Base-by-base conservation (phyloP, 108 stramenopile genomes). In the Parietichytrium sp. region DNA sequence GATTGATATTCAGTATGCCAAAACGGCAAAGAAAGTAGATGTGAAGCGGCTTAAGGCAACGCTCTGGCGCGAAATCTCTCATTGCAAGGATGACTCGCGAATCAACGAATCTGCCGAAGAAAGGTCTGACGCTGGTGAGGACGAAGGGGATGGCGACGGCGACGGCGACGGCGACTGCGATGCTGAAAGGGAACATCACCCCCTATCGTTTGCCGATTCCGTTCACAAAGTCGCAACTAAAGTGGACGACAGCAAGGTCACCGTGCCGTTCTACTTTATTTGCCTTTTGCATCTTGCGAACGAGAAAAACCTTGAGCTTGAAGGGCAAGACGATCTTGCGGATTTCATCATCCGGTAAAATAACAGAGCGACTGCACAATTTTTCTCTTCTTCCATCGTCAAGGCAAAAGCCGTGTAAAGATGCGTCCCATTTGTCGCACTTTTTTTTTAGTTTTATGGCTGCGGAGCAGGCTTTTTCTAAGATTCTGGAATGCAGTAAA, bases 181-280 rank as follows among this genome's bases (percentile, higher is more conserved):
- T 16, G 49, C 13, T 16, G 49, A 49, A 15, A 16, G 49, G 10
- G 49, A 16, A 10, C 13, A 49, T 23, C 8, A 53, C 26, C 26
- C 25, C 7, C 26, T 50, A 4, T 50, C 79, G 3, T 27, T 52
- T 29, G 20, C 29, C 36, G 52, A 31, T 3, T 48, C 52, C 52
- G 20, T 80, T 30, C 26, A 47, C 54, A 25, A 42, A 18, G 47
- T 55, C 38, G 54, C 36, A 13, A 51, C 48, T 45, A 42, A 80
- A 4, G 89, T 95, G 84, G 86, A 88, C 49, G 95, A 97, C 82
- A 49, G 84, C 54, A 94, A 94, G 77, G 98, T 93, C 3, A 94
- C 96, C 8, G 83, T 96, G 23, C 93, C 97, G 3, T 98, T 95
- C 87, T 99, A 96, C 88, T 99, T 99, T 55, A 98, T 98, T 80